phyloP scores from a whole-genome alignment of 139 green algal genomes.

The Trebouxia sp. region DNA sequence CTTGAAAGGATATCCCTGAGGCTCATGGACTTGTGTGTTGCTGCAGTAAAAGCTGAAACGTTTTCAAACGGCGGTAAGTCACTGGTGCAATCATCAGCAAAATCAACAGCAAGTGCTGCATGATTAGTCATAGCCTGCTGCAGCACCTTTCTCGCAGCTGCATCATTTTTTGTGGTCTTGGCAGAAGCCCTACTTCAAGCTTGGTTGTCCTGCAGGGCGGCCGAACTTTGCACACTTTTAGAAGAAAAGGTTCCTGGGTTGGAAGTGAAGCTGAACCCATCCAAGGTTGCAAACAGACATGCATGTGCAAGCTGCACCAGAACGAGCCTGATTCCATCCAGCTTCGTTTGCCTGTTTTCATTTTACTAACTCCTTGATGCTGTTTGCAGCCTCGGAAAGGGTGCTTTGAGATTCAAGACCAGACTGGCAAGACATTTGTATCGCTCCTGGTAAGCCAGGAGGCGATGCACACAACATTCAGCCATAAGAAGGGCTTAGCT shows the following conservation, averaged over 20 bases:
- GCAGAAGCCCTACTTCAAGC: background rate
- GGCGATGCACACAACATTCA: too few relatives aligned
- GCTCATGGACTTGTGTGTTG: background rate
- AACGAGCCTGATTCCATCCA: too few relatives aligned
- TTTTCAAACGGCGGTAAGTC: slow-evolving; percentile 13
- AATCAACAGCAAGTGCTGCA: background rate
- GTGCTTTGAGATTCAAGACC: slow-evolving; percentile 20
- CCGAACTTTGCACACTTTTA: background rate
- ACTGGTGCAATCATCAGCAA: background rate
- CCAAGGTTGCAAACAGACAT: background rate
- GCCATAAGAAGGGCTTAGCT: background rate
- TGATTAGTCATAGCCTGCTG: too few relatives aligned
- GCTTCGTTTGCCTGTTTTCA: background rate
- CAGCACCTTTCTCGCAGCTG: too few relatives aligned
- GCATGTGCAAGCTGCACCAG: too few relatives aligned
- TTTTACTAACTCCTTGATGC: background rate
- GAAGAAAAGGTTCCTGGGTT: background rate
- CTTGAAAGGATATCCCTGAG: background rate
- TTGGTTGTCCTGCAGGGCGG: background rate
- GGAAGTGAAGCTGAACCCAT: slow-evolving; percentile 7
- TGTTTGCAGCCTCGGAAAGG: slow-evolving; percentile 9
- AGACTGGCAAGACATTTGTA: background rate
- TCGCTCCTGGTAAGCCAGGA: background rate
- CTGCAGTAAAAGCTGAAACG: slow-evolving; percentile 19
- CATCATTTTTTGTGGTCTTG: too few relatives aligned